A percentile compares a stretch with the other conserved stretches of the same genome.
These are phyloP conservation scores for Chlorella ohadii DNA, from an alignment of 139 green algal genomes.

Conservation along the genomic window DNA sequence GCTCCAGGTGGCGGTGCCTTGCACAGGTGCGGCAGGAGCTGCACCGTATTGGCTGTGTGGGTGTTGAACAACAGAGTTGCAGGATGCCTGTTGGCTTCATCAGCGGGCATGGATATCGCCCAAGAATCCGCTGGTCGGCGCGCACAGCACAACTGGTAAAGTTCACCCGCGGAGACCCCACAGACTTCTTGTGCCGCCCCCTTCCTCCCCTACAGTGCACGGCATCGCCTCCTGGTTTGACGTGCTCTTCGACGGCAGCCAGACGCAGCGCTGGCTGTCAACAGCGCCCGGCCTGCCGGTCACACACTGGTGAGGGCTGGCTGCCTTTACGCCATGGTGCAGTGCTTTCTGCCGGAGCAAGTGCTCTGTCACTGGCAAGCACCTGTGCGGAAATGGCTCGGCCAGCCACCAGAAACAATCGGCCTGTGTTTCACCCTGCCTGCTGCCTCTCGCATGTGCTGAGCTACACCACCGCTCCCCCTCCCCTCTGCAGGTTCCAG, in stretches of 20 bases:
- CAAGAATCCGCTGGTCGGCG: too few species aligned
- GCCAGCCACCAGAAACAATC: too few species aligned
- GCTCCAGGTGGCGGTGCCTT: conserved; percentile 42
- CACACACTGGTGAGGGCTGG: conserved; percentile 90
- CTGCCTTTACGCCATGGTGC: neutral
- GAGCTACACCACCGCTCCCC: neutral
- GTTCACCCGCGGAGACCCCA: too few species aligned
- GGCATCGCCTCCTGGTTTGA: conserved; percentile 97
- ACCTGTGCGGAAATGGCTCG: too few species aligned
- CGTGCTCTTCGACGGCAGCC: conserved; percentile 86
- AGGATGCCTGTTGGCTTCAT: too few species aligned
- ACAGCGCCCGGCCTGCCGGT: conserved; percentile 92
- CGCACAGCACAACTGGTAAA: too few species aligned
- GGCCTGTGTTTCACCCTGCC: too few species aligned
- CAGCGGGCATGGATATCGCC: too few species aligned
- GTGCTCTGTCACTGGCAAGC: neutral
- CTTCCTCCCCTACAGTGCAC: conserved; percentile 65
- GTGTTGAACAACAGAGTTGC: too few species aligned
- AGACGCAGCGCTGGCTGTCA: conserved; percentile 79
- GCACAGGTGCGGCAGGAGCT: neutral
- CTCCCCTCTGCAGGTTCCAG: conserved; percentile 69
- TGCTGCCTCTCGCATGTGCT: too few species aligned
- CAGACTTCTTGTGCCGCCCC: conserved; percentile 54
- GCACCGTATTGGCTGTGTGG: too few species aligned
- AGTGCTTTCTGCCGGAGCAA: neutral